Evolutionary conservation across 2,329 filamentous ascomycete genomes (phyloP), one percentile per base, ranked within the genome.

Genomic region (Beauveria asiatica): DNA sequence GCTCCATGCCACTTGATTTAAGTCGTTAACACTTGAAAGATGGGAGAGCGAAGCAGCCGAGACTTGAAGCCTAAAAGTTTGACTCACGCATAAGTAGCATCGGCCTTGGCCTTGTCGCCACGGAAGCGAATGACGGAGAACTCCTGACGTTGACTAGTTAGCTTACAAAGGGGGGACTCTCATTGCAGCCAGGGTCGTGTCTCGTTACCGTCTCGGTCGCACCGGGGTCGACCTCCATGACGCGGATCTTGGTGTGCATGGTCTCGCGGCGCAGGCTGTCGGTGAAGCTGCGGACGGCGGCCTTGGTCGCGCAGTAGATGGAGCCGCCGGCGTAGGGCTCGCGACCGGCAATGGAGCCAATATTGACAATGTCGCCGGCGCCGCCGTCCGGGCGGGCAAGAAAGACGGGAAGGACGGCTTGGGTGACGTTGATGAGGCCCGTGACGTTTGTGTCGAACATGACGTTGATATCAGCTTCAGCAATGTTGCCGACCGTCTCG

Each of bases 361-460:
- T 77, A 70, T 97, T 97, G 77, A 99, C 96, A 72, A 99, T 92
- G 72, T 97, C 94, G 67, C 93, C 93, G 48, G 83, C 79, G 61
- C 92, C 92, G 62, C 89, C 87, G 60, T 93, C 81, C 70, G 76
- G 83, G 73, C 82, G 89, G 67, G 83, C 79, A 74, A 91, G 88
- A 80, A 92, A 95, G 71, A 92, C 86, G 57, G 89, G 85, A 19
- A 97, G 75, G 46, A 97, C 80, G 50, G 90, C 90, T 79, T 99
- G 94, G 0, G 94, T 97, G 88, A 97, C 90, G 79, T 93, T 90
- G 78, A 99, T 94, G 39, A 99, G 80, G 30, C 94, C 94, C 2
- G 89, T 94, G 57, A 97, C 92, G 72, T 99, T 99, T 61, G 94
- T 97, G 51, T 83, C 77, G 71, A 97, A 90, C 92, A 97, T 97